Conservation (phyloP, 768 basidiomycete species). For the Mycena vitilis region DNA sequence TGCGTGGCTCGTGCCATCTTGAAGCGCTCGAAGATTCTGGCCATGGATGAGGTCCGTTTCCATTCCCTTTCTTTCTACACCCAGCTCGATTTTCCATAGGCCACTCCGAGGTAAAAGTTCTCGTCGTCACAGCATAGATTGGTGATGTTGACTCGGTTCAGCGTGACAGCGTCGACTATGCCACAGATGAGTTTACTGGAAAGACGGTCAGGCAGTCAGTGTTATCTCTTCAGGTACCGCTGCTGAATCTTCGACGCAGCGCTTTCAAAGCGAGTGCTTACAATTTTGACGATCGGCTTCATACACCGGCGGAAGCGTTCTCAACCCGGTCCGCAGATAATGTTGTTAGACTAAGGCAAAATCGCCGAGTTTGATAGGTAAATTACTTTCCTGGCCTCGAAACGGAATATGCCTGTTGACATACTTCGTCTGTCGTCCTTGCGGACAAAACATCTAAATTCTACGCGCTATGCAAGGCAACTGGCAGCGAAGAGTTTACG, state of each 20-base stretch:
- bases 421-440: slow-evolving; percentile 58
- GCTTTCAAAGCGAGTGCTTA: background rate
- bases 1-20: slow-evolving; percentile 91
- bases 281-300: background rate
- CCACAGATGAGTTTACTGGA: slow-evolving; percentile 85
- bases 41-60: slow-evolving; percentile 83
- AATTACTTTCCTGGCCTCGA: background rate
- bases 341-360: slow-evolving; percentile 81
- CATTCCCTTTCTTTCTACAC: background rate
- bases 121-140: no score
- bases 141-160: background rate
- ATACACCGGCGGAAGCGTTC: no score
- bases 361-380: slow-evolving; percentile 81
- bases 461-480: slow-evolving; percentile 63
- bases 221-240: background rate
- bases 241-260: background rate
- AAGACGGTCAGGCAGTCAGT: slow-evolving; percentile 64
- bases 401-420: slow-evolving; percentile 63
- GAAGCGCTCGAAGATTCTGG: slow-evolving; percentile 76
- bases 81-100: slow-evolving; percentile 51
- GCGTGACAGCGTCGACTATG: slow-evolving; percentile 28
- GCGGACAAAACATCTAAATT: slow-evolving; percentile 59
- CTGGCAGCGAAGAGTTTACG: slow-evolving; percentile 63
- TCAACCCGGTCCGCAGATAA: slow-evolving; percentile 56
- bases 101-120: slow-evolving; percentile 68